Conservation (phyloP, 768 basidiomycete genomes). For the Gautieria morchelliformis region DNA sequence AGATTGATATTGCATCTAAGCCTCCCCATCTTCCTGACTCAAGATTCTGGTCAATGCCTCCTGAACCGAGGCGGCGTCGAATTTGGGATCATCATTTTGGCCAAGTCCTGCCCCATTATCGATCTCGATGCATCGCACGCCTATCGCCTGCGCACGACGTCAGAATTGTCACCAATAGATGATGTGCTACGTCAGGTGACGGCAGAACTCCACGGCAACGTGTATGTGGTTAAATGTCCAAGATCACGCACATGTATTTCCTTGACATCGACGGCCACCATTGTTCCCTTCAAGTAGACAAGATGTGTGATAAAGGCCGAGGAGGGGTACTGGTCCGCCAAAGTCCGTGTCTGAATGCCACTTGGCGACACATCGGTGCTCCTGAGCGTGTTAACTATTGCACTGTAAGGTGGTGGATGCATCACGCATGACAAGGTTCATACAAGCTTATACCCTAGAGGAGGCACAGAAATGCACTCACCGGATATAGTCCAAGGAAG, state of each 20-base stretch:
- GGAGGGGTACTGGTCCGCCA: slow-evolving; percentile 42
- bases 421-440: background rate
- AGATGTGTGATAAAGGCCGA: slow-evolving; percentile 83
- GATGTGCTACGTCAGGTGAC: background rate
- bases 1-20: background rate
- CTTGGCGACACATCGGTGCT: slow-evolving; percentile 21
- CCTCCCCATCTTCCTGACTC: background rate
- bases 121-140: slow-evolving; percentile 3
- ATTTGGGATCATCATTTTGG: background rate
- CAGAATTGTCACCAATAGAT: background rate
- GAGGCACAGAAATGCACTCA: slow-evolving; percentile 21
- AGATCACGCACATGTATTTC: slow-evolving; percentile 46
- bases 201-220: background rate
- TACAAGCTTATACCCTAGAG: background rate
- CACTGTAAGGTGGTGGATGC: slow-evolving; percentile 32
- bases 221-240: background rate
- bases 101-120: background rate
- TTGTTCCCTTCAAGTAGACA: slow-evolving; percentile 59
- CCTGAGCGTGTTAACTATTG: slow-evolving; percentile 65
- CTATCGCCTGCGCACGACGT: slow-evolving; percentile 3
- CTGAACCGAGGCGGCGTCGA: background rate
- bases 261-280: slow-evolving; percentile 51
- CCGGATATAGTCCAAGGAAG: slow-evolving; percentile 77
- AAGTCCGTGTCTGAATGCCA: slow-evolving; percentile 50
- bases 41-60: background rate